These are phyloP conservation scores for Bipolaris gigantea DNA, from an alignment of 2,329 filamentous ascomycete species.

Conservation along the genomic window DNA sequence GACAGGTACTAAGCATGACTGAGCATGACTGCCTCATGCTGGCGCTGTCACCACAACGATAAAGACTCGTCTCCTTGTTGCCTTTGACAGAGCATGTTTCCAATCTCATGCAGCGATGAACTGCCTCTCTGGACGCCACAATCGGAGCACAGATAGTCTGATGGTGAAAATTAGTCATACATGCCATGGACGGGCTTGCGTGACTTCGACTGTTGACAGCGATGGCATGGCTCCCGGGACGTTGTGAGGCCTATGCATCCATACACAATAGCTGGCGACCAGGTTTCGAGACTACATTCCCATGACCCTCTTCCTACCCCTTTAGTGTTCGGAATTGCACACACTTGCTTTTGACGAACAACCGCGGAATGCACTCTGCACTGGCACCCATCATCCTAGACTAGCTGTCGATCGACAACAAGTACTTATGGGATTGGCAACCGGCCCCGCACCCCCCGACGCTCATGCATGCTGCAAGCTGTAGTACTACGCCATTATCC, in stretches of 20 bases:
- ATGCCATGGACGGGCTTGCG: neutral
- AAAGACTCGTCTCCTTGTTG: neutral
- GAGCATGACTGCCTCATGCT: neutral
- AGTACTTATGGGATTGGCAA: conserved; percentile 1
- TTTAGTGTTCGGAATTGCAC: neutral
- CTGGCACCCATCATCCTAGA: neutral
- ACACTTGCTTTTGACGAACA: neutral
- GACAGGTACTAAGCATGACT: neutral
- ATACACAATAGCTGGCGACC: neutral
- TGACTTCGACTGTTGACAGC: neutral
- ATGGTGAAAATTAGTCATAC: neutral
- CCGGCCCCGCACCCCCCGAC: conserved; percentile 10
- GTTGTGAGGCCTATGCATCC: neutral
- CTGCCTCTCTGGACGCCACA: neutral
- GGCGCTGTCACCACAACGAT: neutral
- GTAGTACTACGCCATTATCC: neutral
- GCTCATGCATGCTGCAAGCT: conserved; percentile 1
- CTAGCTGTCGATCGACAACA: conserved; percentile 3
- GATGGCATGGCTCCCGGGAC: neutral
- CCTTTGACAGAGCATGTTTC: neutral
- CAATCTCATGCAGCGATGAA: neutral
- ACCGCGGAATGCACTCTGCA: neutral
- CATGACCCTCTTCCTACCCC: neutral
- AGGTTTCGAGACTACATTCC: neutral
- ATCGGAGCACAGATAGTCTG: neutral